A percentile compares a stretch with the other conserved stretches of the same genome.
Conservation (phyloP, 139 green algal genomes). For the Deuterostichococcus epilithicus region DNA sequence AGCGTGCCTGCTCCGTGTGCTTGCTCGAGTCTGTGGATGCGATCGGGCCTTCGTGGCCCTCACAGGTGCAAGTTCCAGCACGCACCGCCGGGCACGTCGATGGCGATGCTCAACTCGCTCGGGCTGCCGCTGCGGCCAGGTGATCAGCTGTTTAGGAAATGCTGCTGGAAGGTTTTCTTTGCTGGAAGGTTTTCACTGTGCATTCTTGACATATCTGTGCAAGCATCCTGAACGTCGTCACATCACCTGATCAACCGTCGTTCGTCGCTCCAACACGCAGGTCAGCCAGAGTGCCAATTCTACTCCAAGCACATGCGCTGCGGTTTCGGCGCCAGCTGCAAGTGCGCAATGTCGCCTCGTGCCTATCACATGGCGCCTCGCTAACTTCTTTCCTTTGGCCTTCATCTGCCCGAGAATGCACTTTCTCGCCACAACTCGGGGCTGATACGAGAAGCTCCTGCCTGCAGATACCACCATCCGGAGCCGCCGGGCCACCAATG, state of each 20-base stretch:
- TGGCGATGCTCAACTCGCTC: constrained; percentile 40
- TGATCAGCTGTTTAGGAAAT: neutral
- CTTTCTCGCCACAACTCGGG: too few relatives aligned
- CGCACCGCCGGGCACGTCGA: constrained; percentile 26
- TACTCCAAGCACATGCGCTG: constrained; percentile 34
- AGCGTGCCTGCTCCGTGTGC: too few relatives aligned
- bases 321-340: constrained; percentile 18
- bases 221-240: neutral
- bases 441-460: too few relatives aligned
- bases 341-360: constrained; percentile 26
- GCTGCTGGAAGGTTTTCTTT: too few relatives aligned
- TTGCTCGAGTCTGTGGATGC: neutral
- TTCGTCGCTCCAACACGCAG: neutral
- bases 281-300: constrained; percentile 33
- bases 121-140: constrained; percentile 36
- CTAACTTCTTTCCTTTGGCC: neutral
- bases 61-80: constrained; percentile 52
- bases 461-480: neutral
- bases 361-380: neutral
- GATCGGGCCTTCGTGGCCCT: neutral
- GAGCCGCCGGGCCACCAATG: neutral
- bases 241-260: too few relatives aligned
- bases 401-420: neutral
- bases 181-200: too few relatives aligned
- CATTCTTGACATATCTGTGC: neutral